Conservation (phyloP, 176 grass and related monocot genomes). For the Musa acuminata region DNA sequence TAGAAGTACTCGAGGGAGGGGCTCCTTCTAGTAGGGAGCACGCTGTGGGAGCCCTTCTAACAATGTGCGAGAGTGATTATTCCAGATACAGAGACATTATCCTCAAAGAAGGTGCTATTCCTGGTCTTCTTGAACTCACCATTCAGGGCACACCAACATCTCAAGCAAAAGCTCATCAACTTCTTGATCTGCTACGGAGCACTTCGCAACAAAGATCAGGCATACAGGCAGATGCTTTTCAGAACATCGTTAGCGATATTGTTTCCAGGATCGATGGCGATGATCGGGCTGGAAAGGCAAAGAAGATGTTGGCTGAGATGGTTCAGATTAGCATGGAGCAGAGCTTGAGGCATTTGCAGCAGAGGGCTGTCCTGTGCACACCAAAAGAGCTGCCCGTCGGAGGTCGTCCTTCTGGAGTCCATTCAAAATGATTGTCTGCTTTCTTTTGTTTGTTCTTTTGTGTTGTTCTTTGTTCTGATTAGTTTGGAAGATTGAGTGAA, state of each 20-base stretch:
- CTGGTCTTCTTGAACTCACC: slow-evolving; percentile 76
- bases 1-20: slow-evolving; percentile 79
- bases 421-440: neutral
- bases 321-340: slow-evolving; percentile 96
- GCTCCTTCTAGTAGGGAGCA: slow-evolving; percentile 63
- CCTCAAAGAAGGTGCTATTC: slow-evolving; percentile 74
- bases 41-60: slow-evolving; percentile 61
- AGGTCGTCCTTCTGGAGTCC: neutral
- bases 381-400: neutral
- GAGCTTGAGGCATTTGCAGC: slow-evolving; percentile 85
- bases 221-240: slow-evolving; percentile 44
- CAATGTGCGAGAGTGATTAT: slow-evolving; percentile 56
- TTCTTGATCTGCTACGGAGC: slow-evolving; percentile 57
- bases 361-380: slow-evolving; percentile 46
- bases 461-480: neutral
- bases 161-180: slow-evolving; percentile 50
- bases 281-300: slow-evolving; percentile 55
- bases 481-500: neutral
- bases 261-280: slow-evolving; percentile 64
- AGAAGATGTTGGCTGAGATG: slow-evolving; percentile 95
- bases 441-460: neutral
- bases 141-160: slow-evolving; percentile 70
- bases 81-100: slow-evolving; percentile 67
- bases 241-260: slow-evolving; percentile 74
- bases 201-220: slow-evolving; percentile 35